phyloP scores from a whole-genome alignment of 2,329 filamentous ascomycete genomes.

The Diaporthe ilicicola region DNA sequence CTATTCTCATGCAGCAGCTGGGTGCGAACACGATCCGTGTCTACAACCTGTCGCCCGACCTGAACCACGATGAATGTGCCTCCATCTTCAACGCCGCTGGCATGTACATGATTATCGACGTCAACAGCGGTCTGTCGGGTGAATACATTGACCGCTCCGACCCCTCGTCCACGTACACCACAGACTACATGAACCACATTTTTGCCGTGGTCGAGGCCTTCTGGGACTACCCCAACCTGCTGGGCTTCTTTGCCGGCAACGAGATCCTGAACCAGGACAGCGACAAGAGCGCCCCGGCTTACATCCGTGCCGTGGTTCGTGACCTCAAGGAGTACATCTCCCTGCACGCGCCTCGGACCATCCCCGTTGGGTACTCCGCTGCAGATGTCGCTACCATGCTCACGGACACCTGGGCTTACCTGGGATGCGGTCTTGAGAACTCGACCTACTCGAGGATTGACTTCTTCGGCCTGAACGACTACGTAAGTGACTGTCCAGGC shows the following conservation, averaged over 20 bases:
- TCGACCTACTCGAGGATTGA: conserved; percentile 68
- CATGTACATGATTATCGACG: conserved; percentile 57
- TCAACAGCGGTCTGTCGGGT: conserved; percentile 65
- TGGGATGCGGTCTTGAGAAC: conserved; percentile 67
- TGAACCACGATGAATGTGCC: conserved; percentile 68
- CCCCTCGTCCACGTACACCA: conserved; percentile 58
- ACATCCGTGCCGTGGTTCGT: conserved; percentile 74
- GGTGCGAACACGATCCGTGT: conserved; percentile 70
- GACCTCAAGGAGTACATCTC: conserved; percentile 81
- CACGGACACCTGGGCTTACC: conserved; percentile 75
- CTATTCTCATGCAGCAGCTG: conserved; percentile 64
- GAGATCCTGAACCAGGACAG: conserved; percentile 75
- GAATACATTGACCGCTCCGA: conserved; percentile 60
- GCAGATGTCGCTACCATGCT: conserved; percentile 76
- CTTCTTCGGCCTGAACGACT: conserved; percentile 77
- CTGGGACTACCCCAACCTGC: conserved; percentile 66
- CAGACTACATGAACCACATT: conserved; percentile 64
- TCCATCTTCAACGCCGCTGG: conserved; percentile 68
- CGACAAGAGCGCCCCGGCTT: conserved; percentile 67
- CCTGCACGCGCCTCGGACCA: conserved; percentile 69
- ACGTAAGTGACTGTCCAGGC: conserved; percentile 38
- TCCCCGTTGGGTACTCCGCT: conserved; percentile 79
- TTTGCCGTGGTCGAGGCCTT: conserved; percentile 69
- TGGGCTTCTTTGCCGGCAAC: conserved; percentile 76
- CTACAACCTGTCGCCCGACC: conserved; percentile 68